Evolutionary conservation across 2,329 filamentous ascomycete species (phyloP).

Genomic region (Rosellinia necatrix): DNA sequence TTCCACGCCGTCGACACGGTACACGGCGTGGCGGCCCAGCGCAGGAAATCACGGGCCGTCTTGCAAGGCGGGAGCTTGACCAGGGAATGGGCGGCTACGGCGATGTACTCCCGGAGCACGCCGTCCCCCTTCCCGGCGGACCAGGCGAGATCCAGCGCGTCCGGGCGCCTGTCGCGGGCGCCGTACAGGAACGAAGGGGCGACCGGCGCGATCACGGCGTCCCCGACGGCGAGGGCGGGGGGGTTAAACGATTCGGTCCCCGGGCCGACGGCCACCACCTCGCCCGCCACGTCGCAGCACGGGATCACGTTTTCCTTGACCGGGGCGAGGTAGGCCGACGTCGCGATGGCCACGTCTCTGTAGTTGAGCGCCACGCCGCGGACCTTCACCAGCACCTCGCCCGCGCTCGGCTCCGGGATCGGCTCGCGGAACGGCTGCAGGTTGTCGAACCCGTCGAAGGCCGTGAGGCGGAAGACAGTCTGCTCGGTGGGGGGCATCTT

Average conservation of each 20-base stretch:
- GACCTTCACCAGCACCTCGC: constrained; percentile 41
- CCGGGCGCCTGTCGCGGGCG: constrained; percentile 21
- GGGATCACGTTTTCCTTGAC: constrained; percentile 43
- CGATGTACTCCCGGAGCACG: constrained; percentile 47
- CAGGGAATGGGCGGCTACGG: constrained; percentile 45
- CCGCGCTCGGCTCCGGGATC: constrained; percentile 30
- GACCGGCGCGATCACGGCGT: constrained; percentile 39
- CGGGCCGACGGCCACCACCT: constrained; percentile 32
- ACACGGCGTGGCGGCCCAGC: constrained; percentile 47
- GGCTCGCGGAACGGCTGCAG: constrained; percentile 35
- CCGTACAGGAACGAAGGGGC: constrained; percentile 37
- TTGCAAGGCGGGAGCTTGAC: constrained; percentile 44
- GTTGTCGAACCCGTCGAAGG: constrained; percentile 24
- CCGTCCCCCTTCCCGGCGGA: constrained; percentile 43
- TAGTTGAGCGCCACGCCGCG: constrained; percentile 43
- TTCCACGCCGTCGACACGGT: constrained; percentile 56
- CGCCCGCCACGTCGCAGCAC: constrained; percentile 44
- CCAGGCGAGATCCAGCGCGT: constrained; percentile 24
- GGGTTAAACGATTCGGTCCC: not conserved
- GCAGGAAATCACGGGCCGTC: constrained; percentile 36
- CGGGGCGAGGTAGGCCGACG: constrained; percentile 37
- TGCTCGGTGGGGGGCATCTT: constrained; percentile 23
- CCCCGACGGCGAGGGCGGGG: constrained; percentile 39
- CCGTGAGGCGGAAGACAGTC: constrained; percentile 28
- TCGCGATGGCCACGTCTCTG: constrained; percentile 42